phyloP scores from a whole-genome alignment of 2,329 filamentous ascomycete species.

The Fusarium transvaalense region DNA sequence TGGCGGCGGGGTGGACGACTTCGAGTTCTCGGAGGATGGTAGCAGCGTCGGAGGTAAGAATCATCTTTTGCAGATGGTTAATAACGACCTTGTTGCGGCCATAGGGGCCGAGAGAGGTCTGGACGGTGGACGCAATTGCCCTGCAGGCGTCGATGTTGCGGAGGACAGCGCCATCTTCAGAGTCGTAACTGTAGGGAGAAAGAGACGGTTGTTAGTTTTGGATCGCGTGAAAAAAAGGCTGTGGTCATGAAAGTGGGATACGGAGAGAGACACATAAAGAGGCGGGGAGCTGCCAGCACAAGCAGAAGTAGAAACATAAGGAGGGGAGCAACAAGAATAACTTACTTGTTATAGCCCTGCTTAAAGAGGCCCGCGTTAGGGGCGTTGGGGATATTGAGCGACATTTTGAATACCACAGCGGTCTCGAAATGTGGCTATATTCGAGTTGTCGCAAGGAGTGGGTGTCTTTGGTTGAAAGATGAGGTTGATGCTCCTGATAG shows the following conservation, averaged over 20 bases:
- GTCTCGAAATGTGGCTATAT: conserved; percentile 39
- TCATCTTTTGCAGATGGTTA: conserved; percentile 99
- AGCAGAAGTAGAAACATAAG: conserved; percentile 12
- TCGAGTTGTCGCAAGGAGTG: conserved; percentile 28
- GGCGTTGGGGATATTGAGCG: conserved; percentile 93
- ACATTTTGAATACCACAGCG: conserved; percentile 71
- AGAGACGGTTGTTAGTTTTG: conserved; percentile 4
- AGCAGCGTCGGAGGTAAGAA: conserved; percentile 95
- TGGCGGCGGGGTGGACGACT: conserved; percentile 97
- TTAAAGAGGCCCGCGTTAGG: conserved; percentile 96
- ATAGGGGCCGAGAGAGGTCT: conserved; percentile 96
- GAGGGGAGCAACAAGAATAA: conserved; percentile 36
- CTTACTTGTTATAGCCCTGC: conserved; percentile 93
- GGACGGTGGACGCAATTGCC: conserved; percentile 93
- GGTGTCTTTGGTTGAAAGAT: conserved; percentile 38
- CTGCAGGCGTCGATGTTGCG: conserved; percentile 99
- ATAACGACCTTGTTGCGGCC: conserved; percentile 99
- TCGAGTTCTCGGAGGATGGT: conserved; percentile 98
- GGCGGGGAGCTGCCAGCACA: conserved; percentile 46
- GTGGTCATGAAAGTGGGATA: conserved; percentile 13
- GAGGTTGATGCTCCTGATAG: conserved; percentile 40
- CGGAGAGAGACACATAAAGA: conserved; percentile 37
- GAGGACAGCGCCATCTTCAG: conserved; percentile 97
- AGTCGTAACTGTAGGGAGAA: conserved; percentile 80
- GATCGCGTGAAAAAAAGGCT: neutral